Conservation (phyloP, 768 basidiomycete species). For the Termitomyces sp. region DNA sequence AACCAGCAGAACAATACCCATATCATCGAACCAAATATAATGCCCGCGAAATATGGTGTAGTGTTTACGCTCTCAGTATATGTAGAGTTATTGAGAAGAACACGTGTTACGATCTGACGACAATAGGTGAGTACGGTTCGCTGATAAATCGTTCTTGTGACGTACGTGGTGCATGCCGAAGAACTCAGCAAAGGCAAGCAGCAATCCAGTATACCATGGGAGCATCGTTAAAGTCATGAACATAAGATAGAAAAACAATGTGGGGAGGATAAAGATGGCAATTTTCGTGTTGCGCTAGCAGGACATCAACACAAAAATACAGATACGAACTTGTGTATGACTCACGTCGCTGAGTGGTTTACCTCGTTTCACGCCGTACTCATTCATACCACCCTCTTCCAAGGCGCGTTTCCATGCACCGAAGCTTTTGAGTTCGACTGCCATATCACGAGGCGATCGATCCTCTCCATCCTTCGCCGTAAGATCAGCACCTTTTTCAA, state of each 20-base stretch:
- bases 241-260: conserved; percentile 73
- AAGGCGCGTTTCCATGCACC: conserved; percentile 87
- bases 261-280: conserved; percentile 73
- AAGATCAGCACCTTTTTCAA: conserved; percentile 84
- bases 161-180: conserved; percentile 92
- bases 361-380: conserved; percentile 61
- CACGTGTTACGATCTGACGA: conserved; percentile 71
- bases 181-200: conserved; percentile 81
- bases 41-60: conserved; percentile 90
- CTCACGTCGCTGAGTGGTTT: conserved; percentile 68
- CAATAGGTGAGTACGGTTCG: conserved; percentile 6
- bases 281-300: conserved; percentile 74
- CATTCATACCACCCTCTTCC: conserved; percentile 80
- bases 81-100: conserved; percentile 74
- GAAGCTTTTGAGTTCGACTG: conserved; percentile 84
- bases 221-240: conserved; percentile 79
- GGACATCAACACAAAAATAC: neutral
- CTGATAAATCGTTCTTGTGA: conserved; percentile 7
- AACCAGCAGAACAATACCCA: conserved; percentile 88
- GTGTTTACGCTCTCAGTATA: conserved; percentile 80
- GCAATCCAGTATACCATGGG: conserved; percentile 85
- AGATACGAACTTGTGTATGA: conserved; percentile 3
- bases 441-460: conserved; percentile 92
- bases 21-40: conserved; percentile 78
- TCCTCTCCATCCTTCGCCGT: conserved; percentile 76